A percentile compares a stretch with the other conserved stretches of the same genome.
These are phyloP conservation scores for Lipomyces yamadae DNA, from an alignment of 805 yeast species.

Conservation along the genomic window DNA sequence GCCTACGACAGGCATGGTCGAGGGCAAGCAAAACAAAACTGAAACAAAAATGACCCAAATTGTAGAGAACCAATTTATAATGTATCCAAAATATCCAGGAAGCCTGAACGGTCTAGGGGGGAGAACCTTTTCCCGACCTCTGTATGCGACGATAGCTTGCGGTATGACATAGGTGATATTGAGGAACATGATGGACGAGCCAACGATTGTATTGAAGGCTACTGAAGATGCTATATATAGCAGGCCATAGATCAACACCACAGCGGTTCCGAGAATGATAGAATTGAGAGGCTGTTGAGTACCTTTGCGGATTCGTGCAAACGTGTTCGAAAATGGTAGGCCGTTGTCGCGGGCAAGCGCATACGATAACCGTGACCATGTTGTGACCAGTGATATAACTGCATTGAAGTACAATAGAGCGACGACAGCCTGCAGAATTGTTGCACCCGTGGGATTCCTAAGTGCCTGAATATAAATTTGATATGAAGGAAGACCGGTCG, in stretches of 20 bases:
- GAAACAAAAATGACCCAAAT: conserved; percentile 58
- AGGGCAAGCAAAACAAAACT: conserved; percentile 59
- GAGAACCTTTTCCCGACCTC: conserved; percentile 11
- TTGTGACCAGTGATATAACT: conserved; percentile 1
- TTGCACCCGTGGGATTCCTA: conserved; percentile 55
- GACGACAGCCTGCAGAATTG: conserved; percentile 1
- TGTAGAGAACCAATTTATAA: conserved; percentile 15
- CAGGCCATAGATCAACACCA: conserved; percentile 58
- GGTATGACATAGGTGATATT: conserved; percentile 65
- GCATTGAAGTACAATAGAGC: conserved; percentile 4
- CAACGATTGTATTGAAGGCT: conserved; percentile 65
- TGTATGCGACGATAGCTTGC: conserved; percentile 14
- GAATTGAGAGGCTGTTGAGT: conserved; percentile 57
- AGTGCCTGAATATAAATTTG: conserved; percentile 67
- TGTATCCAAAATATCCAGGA: conserved; percentile 9
- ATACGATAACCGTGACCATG: conserved; percentile 13
- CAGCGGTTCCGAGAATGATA: conserved; percentile 54
- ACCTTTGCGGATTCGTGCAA: conserved; percentile 55
- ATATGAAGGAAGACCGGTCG: conserved; percentile 65
- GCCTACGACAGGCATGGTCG: conserved; percentile 51
- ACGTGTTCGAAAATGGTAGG: conserved; percentile 57
- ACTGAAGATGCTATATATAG: conserved; percentile 66
- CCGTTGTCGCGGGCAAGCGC: conserved; percentile 69
- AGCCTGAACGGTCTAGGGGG: conserved; percentile 12
- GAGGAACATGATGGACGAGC: conserved; percentile 40